Percentiles rank a stretch among this genome's conserved stretches.
phyloP scores from a whole-genome alignment of 1,139 yeast genomes.

The Scheffersomyces titani region DNA sequence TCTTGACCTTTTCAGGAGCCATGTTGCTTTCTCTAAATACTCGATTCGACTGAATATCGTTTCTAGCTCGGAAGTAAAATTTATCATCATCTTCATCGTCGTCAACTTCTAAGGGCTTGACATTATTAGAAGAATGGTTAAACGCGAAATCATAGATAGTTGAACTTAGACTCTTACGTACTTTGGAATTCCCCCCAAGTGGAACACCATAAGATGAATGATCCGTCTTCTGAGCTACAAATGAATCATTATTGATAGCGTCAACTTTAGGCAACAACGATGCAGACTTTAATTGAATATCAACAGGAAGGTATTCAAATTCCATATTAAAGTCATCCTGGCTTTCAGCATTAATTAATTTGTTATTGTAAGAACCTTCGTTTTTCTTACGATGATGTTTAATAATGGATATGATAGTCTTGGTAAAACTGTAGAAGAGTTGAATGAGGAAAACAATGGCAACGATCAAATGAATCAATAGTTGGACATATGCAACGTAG shows the following conservation, averaged over 20 bases:
- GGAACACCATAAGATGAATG: neutral
- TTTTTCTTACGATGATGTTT: slow-evolving; percentile 9
- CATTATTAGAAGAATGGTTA: neutral
- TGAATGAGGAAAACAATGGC: slow-evolving; percentile 37
- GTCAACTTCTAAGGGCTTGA: slow-evolving; percentile 1
- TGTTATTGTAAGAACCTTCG: slow-evolving; percentile 3
- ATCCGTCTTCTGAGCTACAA: neutral
- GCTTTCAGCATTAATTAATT: slow-evolving; percentile 9
- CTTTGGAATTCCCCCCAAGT: neutral
- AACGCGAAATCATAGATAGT: neutral
- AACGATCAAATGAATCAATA: slow-evolving; percentile 39
- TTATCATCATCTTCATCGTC: slow-evolving; percentile 12
- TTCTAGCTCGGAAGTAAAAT: slow-evolving; percentile 11
- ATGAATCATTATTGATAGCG: neutral
- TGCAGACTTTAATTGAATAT: neutral
- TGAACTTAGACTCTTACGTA: neutral
- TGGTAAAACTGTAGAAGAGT: slow-evolving; percentile 30
- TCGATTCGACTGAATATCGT: neutral
- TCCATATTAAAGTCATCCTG: slow-evolving; percentile 27
- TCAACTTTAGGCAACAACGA: neutral
- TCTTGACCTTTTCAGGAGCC: neutral
- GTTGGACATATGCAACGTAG: slow-evolving; percentile 42
- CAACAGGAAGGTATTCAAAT: slow-evolving; percentile 37
- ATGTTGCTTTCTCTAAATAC: neutral
- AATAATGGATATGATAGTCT: slow-evolving; percentile 27